Base-by-base conservation (phyloP, 2,329 filamentous ascomycete genomes). In the Mycosphaerelloides madeirae region DNA sequence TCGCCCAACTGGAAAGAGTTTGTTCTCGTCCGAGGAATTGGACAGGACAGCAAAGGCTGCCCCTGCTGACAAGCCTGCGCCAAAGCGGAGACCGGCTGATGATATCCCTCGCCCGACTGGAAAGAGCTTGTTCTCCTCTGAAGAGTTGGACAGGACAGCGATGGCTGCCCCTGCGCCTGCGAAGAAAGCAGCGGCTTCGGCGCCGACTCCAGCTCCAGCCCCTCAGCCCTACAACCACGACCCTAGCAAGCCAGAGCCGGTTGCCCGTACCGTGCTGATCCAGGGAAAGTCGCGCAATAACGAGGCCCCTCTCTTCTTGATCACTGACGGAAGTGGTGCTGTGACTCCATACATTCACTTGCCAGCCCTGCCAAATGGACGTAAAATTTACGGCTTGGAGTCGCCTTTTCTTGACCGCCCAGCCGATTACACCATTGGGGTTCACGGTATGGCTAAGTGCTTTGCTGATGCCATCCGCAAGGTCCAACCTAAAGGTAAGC, bases 321-420 rank as follows among this genome's bases (percentile, higher is more conserved):
- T 75, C 39, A 71, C 73, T 29, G 71, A 69, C 2, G 70, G 70
- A 12, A 69, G 67, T 13, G 70, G 70, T 20, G 71, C 69, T 4
- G 68, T 68, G 1, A 69, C 67, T 3, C 71, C 69, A 4, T 73
- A 72, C 52, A 66, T 68, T 16, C 63, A 64, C 2, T 66, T 72
- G 25, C 68, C 69, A 1, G 58, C 60, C 5, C 53, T 72, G 28
- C 65, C 63, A 12, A 59, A 64, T 6, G 63, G 69, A 42, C 29
- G 41, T 15, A 41, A 40, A 7, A 20, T 39, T 12, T 42, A 43
- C 14, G 44, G 28, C 11, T 12, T 47, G 12, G 25, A 33, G 5
- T 47, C 31, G 19, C 44, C 44, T 6, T 47, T 48, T 46, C 36
- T 58, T 41, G n/a, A 39, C 5, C 13, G 25, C 5, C 32, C 31